Evolutionary conservation across 83 land plant species (phyloP).

Genomic region (Picea engelmannii): DNA sequence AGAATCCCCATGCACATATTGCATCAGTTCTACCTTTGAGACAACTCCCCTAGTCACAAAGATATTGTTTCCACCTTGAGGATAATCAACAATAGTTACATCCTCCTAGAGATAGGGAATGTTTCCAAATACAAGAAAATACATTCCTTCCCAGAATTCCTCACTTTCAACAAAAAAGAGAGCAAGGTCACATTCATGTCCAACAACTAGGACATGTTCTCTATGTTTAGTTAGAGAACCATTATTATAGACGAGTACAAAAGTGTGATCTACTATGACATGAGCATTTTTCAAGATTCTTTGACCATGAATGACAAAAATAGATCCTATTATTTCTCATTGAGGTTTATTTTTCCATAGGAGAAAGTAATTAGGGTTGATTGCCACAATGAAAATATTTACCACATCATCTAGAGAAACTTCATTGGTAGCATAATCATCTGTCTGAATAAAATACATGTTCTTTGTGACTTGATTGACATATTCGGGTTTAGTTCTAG

Average conservation of each 20-base stretch:
- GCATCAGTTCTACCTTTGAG: constrained; percentile 88
- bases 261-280: constrained; percentile 54
- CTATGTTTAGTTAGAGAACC: constrained; percentile 69
- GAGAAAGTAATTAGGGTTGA: constrained; percentile 83
- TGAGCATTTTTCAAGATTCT: constrained; percentile 92
- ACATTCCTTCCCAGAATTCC: no score
- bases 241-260: constrained; percentile 78
- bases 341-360: constrained; percentile 98
- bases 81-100: no score
- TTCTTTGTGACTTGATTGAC: not conserved
- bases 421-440: constrained; percentile 58
- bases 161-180: no score
- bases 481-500: not conserved
- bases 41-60: constrained; percentile 97
- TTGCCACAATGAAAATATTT: constrained; percentile 83
- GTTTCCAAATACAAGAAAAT: no score
- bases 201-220: no score
- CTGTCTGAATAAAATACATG: not conserved
- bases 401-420: constrained; percentile 87
- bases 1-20: constrained; percentile 90
- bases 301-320: constrained; percentile 75
- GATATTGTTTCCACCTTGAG: constrained; percentile 90
- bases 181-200: no score
- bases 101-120: no score
- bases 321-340: constrained; percentile 81